A percentile compares a stretch with the other conserved stretches of the same genome.
Evolutionary conservation across 2,329 filamentous ascomycete species (phyloP).

Genomic region (Fonsecaea multimorphosa): DNA sequence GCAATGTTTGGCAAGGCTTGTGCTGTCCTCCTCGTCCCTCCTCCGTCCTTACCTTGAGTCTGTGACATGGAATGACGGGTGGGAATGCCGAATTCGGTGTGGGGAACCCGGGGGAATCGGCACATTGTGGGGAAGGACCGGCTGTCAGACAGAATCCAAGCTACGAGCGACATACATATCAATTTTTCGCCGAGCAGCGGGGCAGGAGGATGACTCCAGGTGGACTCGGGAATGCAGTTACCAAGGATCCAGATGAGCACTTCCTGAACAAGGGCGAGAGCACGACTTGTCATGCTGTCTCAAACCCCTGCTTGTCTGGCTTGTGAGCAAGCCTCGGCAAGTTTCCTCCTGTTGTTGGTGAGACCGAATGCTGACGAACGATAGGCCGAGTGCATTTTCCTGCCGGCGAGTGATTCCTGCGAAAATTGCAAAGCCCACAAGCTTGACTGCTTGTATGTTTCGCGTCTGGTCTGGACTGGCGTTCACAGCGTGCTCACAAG

Average conservation of each 20-base stretch:
- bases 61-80: neutral
- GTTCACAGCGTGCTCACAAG: slow-evolving; percentile 3
- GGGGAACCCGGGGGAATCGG: neutral
- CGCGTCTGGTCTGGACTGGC: slow-evolving; percentile 7
- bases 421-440: slow-evolving; percentile 13
- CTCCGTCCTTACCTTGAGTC: neutral
- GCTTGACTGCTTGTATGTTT: slow-evolving; percentile 14
- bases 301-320: slow-evolving; percentile 8
- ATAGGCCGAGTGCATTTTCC: slow-evolving; percentile 12
- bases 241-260: neutral
- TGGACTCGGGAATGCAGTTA: too few relatives aligned
- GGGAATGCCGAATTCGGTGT: neutral
- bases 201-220: slow-evolving; percentile 5
- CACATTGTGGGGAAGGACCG: neutral
- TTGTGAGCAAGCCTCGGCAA: slow-evolving; percentile 12
- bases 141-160: neutral
- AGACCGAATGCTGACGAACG: slow-evolving; percentile 6
- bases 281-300: slow-evolving; percentile 12
- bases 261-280: slow-evolving; percentile 4
- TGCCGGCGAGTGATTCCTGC: slow-evolving; percentile 11
- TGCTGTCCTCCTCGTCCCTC: neutral
- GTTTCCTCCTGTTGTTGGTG: slow-evolving; percentile 3
- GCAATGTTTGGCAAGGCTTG: slow-evolving; percentile 10
- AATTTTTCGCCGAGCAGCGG: slow-evolving; percentile 9
- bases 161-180: too few relatives aligned